These are phyloP conservation scores for Elongisporangium anandrum DNA, from an alignment of 352 stramenopile genomes.

Conservation along the genomic window DNA sequence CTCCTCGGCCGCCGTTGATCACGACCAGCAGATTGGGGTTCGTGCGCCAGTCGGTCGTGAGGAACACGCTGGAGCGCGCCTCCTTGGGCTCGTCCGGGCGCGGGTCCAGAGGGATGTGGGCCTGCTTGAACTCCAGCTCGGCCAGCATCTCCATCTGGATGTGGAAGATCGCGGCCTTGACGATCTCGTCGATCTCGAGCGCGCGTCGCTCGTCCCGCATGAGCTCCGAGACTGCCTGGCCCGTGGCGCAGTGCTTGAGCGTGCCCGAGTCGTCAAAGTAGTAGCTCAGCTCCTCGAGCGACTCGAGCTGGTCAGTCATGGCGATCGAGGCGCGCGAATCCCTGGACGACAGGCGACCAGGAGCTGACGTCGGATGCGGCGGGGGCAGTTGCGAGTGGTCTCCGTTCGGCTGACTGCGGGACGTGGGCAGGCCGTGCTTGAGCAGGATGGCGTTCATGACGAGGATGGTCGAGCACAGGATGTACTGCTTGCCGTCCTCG, in stretches of 20 bases:
- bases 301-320: constrained; percentile 64
- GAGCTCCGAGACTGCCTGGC: constrained; percentile 69
- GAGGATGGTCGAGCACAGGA: constrained; percentile 36
- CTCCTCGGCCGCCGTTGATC: constrained; percentile 60
- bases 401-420: constrained; percentile 13
- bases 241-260: constrained; percentile 63
- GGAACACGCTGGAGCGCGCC: constrained; percentile 61
- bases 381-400: constrained; percentile 2
- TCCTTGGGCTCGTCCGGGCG: constrained; percentile 60
- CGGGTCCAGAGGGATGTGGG: constrained; percentile 54
- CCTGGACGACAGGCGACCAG: constrained; percentile 3
- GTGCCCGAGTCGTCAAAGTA: constrained; percentile 72
- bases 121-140: constrained; percentile 71
- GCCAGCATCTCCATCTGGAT: constrained; percentile 85
- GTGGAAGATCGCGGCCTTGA: constrained; percentile 80
- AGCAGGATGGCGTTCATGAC: constrained; percentile 38
- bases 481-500: constrained; percentile 75
- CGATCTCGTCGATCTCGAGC: constrained; percentile 69
- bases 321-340: constrained; percentile 32
- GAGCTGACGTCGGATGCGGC: constrained; percentile 15
- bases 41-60: constrained; percentile 61
- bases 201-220: constrained; percentile 70
- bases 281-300: constrained; percentile 71
- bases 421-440: constrained; percentile 36
- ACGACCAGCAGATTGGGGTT: constrained; percentile 63